phyloP scores from a whole-genome alignment of 1,139 yeast species.

The Suhomyces yuchorum region DNA sequence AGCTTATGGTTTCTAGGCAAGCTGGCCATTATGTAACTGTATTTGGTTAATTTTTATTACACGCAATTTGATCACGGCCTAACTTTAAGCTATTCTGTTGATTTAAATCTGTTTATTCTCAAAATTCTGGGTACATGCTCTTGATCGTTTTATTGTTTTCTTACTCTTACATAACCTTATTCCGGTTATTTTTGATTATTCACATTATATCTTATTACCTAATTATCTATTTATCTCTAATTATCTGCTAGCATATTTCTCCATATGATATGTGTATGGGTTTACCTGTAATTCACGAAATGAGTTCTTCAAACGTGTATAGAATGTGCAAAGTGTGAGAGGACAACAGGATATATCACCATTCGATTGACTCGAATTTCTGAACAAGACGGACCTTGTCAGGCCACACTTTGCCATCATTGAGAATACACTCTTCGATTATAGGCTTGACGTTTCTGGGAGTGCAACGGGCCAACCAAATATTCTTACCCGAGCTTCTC shows the following conservation, averaged over 20 bases:
- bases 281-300: not conserved
- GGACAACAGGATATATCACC: slow-evolving; percentile 38
- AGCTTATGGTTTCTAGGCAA: too few relatives aligned
- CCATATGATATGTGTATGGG: not conserved
- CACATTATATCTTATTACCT: too few relatives aligned
- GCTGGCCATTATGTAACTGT: too few relatives aligned
- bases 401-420: slow-evolving; percentile 71
- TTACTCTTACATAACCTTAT: too few relatives aligned
- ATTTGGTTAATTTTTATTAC: too few relatives aligned
- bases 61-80: too few relatives aligned
- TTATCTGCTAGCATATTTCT: not conserved
- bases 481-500: slow-evolving; percentile 64
- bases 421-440: slow-evolving; percentile 69
- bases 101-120: too few relatives aligned
- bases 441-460: slow-evolving; percentile 77
- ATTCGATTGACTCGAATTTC: slow-evolving; percentile 52
- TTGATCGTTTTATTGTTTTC: too few relatives aligned
- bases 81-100: too few relatives aligned
- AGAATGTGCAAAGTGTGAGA: not conserved
- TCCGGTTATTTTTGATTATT: too few relatives aligned
- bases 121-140: too few relatives aligned
- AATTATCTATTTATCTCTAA: not conserved
- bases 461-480: slow-evolving; percentile 85
- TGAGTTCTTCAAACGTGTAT: not conserved
- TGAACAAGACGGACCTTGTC: slow-evolving; percentile 66